phyloP scores from a whole-genome alignment of 768 basidiomycete genomes.

The Erythrobasidium yunnanense region DNA sequence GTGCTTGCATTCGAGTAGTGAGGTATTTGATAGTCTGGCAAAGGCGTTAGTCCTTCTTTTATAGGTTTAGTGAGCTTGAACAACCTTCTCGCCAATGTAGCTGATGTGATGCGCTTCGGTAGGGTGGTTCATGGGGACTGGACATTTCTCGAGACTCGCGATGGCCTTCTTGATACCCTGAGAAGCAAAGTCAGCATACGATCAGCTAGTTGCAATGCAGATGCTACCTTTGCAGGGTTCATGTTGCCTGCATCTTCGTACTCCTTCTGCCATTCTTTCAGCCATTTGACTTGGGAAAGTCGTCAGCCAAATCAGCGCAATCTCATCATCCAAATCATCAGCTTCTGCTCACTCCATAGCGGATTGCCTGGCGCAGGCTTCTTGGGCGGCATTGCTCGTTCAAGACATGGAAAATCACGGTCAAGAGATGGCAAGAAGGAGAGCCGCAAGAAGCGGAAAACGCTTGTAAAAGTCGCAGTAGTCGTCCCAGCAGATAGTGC shows the following conservation, averaged over 20 bases:
- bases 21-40: not conserved
- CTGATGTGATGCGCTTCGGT: not conserved
- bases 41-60: not conserved
- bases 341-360: not conserved
- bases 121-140: conserved; percentile 8
- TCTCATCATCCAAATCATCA: not conserved
- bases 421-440: not conserved
- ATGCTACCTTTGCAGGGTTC: conserved; percentile 9
- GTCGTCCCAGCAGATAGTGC: too few relatives aligned
- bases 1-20: not conserved
- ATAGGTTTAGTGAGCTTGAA: not conserved
- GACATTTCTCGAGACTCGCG: conserved; percentile 8
- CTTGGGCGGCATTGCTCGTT: not conserved
- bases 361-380: conserved; percentile 18
- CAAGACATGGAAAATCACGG: not conserved
- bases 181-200: not conserved
- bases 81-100: conserved; percentile 10
- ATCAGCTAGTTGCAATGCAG: not conserved
- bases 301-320: not conserved
- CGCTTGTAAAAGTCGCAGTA: not conserved
- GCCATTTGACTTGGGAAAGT: conserved; percentile 7
- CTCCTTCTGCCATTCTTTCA: conserved; percentile 21
- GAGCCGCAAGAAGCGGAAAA: not conserved
- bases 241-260: not conserved
- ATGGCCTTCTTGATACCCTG: conserved; percentile 9